Percentiles rank a stretch among this genome's conserved stretches.
Evolutionary conservation across 805 yeast species (phyloP).

Genomic region (Sugiyamaella smithiae): DNA sequence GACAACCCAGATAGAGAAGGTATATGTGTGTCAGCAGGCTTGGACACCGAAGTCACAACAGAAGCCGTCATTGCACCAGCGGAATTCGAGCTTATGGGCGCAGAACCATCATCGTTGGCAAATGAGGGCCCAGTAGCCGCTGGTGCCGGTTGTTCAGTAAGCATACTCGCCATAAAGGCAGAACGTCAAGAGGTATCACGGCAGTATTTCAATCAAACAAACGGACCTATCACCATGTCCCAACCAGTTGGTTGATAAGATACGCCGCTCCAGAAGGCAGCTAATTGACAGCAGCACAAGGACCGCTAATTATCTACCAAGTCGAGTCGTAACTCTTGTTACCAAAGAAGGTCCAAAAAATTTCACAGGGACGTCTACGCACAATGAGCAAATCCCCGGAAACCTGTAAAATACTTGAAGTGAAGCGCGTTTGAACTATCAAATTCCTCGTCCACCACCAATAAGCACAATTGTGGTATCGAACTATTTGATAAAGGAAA

Average conservation of each 20-base stretch:
- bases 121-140: neutral
- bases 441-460: neutral
- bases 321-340: too few species aligned
- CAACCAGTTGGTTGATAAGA: neutral
- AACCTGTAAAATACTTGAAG: neutral
- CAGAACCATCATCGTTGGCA: neutral
- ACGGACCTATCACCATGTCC: neutral
- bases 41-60: too few species aligned
- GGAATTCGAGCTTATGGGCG: too few species aligned
- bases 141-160: slow-evolving; percentile 5
- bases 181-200: too few species aligned
- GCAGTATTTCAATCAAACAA: neutral
- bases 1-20: too few species aligned
- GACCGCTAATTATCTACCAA: neutral
- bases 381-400: neutral
- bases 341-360: too few species aligned
- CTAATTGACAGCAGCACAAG: neutral
- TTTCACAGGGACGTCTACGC: neutral
- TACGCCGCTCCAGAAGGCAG: neutral
- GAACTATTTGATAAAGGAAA: slow-evolving; percentile 3
- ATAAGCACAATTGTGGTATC: neutral
- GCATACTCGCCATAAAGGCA: neutral
- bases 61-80: too few species aligned
- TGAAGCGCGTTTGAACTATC: too few species aligned
- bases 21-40: too few species aligned